Evolutionary conservation across 345 rosid species (phyloP), one percentile per base, ranked within the genome.

Genomic region (Hibiscus tridactylites): DNA sequence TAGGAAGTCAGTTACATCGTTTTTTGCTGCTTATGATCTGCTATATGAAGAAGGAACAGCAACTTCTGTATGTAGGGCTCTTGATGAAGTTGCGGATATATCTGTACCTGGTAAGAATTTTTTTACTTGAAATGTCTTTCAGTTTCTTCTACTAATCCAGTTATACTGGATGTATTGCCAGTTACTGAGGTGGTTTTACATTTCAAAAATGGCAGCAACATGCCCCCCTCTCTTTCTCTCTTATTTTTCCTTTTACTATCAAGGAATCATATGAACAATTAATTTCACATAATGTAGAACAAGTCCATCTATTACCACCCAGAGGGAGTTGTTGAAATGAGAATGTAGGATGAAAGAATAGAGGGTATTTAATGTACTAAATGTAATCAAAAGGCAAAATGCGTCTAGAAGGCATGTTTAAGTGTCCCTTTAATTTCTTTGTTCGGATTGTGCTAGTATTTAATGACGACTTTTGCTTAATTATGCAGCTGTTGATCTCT

Each of bases 21-120:
- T 95, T 80, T 95, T 95, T 66, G 88, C 87, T 62, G 85, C 91
- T 3, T 92, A 80, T 81, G 99, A 95, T 84, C 92, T 90, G 3
- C 87, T 95, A 4, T 92, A 92, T 57, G 99, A 95, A 81, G 99
- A 95, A 87, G 99, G 97, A 77, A 89, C 86, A 44, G 91, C 99
- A 68, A 88, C 89, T 61, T 74, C 97, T 74, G 97, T 95, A n/a
- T 95, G 97, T 76, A 82, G 80, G 75, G 93, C 96, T 79, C 97
- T 95, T 19, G 86, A 89, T 81, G 97, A 94, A 82, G 85, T 94
- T 83, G 91, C 97, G 39, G 97, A 91, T 83, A 82, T 90, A 79
- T 92, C 99, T 76, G 84, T 92, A 65, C 90, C 96, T 81, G 99
- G 99, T 95, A 81, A 53, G 37, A 39, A 9, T 39, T 62, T 68